phyloP scores from a whole-genome alignment of 192 early-diverging fungal species.

The Linderina pennispora region DNA sequence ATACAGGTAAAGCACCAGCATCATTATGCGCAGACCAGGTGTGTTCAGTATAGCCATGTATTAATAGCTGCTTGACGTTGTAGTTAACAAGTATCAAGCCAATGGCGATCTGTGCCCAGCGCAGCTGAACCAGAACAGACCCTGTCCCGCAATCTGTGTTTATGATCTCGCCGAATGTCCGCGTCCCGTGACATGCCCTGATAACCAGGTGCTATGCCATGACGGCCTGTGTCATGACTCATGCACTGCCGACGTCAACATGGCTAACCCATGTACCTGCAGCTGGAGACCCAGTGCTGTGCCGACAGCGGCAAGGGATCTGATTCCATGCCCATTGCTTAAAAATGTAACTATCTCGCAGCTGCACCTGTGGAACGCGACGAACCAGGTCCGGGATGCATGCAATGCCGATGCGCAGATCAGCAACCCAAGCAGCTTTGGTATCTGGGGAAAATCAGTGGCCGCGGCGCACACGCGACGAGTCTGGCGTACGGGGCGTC shows the following conservation, averaged over 20 bases:
- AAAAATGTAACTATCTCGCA: too few relatives aligned
- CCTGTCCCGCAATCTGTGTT: conserved; percentile 51
- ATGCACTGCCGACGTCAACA: conserved; percentile 38
- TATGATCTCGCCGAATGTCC: conserved; percentile 41
- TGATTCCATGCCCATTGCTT: too few relatives aligned
- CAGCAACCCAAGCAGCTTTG: conserved; percentile 16
- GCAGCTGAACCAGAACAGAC: conserved; percentile 27
- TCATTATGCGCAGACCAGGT: too few relatives aligned
- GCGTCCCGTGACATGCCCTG: conserved; percentile 34
- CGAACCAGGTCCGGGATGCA: conserved; percentile 40
- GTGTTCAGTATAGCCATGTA: too few relatives aligned
- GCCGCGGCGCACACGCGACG: too few relatives aligned
- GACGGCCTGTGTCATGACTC: too few relatives aligned
- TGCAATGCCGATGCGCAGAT: conserved; percentile 13
- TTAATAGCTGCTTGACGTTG: too few relatives aligned
- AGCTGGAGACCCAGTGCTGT: conserved; percentile 6
- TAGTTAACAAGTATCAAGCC: conserved; percentile 48
- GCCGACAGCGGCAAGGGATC: too few relatives aligned
- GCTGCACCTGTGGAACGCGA: too few relatives aligned
- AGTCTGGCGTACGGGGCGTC: too few relatives aligned
- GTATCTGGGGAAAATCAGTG: conserved; percentile 9
- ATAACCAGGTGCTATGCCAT: conserved; percentile 41
- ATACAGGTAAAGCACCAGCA: too few relatives aligned
- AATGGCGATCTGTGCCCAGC: conserved; percentile 43
- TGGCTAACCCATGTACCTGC: conserved; percentile 31